Percentiles rank a stretch among this genome's conserved stretches.
Evolutionary conservation across 2,329 filamentous ascomycete genomes (phyloP).

Genomic region (Phialophora macrospora): DNA sequence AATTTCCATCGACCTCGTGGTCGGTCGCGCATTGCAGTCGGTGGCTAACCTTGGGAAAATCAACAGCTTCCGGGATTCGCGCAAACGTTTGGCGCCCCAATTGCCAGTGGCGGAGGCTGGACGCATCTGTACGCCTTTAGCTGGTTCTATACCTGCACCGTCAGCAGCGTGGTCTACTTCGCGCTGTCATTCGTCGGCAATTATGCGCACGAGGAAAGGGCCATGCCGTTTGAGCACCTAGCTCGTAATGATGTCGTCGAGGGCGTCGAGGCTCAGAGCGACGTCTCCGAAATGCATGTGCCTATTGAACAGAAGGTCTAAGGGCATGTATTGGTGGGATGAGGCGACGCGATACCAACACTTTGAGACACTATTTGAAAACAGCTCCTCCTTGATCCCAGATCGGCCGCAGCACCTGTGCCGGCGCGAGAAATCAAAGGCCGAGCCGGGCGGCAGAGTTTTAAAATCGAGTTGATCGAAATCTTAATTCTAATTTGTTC

Average conservation of each 20-base stretch:
- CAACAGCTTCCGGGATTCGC: constrained; percentile 28
- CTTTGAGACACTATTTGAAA: background rate
- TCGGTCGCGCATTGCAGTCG: too few relatives aligned
- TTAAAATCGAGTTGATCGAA: background rate
- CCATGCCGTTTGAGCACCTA: constrained; percentile 26
- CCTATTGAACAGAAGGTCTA: constrained; percentile 21
- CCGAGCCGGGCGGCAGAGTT: background rate
- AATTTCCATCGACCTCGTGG: too few relatives aligned
- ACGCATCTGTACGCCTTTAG: constrained; percentile 25
- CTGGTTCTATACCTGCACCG: constrained; percentile 27
- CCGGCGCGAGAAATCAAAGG: background rate
- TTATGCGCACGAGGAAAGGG: constrained; percentile 20
- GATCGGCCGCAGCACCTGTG: background rate
- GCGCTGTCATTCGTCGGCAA: constrained; percentile 21
- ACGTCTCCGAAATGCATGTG: constrained; percentile 24
- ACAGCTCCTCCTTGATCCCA: background rate
- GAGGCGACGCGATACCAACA: background rate
- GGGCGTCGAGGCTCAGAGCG: constrained; percentile 18
- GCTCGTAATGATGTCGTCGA: background rate
- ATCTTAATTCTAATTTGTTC: background rate
- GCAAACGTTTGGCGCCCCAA: constrained; percentile 15
- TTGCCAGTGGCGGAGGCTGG: constrained; percentile 16
- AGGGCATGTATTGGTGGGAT: background rate
- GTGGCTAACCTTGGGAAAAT: too few relatives aligned
- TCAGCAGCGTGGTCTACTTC: constrained; percentile 31